These are phyloP conservation scores for Neurospora sp. DNA, from an alignment of 495 filamentous ascomycete genomes.

Conservation along the genomic window DNA sequence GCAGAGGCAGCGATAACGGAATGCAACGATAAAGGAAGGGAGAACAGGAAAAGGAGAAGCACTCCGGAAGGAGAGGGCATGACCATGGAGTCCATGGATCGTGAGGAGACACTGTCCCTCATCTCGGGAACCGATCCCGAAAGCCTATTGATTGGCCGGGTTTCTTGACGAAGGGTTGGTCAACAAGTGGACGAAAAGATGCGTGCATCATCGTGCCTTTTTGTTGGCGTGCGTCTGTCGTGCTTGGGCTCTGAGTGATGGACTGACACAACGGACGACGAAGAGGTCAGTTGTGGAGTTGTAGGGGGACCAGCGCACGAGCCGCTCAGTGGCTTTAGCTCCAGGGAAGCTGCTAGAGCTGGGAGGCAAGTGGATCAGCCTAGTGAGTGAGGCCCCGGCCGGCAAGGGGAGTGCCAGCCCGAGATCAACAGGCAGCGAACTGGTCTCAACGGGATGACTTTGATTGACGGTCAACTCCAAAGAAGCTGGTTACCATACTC, in stretches of 20 bases:
- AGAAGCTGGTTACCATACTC: not conserved
- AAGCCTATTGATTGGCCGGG: not conserved
- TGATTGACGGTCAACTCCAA: not conserved
- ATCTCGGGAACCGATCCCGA: not conserved
- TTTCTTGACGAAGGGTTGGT: not conserved
- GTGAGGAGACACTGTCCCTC: not conserved
- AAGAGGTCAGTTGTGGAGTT: not conserved
- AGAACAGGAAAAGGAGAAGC: not conserved
- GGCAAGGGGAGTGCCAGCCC: not conserved
- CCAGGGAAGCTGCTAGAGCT: not conserved
- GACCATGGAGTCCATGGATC: not conserved
- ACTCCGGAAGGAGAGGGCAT: not conserved
- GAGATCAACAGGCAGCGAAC: not conserved
- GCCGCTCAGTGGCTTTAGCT: not conserved
- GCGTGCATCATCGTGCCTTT: not conserved
- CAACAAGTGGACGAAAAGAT: not conserved
- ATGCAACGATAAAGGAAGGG: not conserved
- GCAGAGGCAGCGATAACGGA: not conserved
- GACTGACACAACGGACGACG: not conserved
- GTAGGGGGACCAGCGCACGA: not conserved
- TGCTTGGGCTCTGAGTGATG: not conserved
- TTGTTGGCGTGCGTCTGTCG: not conserved
- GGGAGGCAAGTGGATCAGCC: not conserved
- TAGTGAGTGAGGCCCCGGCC: not conserved
- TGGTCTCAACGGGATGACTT: not conserved